Evolutionary conservation across 1,284 basidiomycete species (phyloP).

Genomic region (Boletellus deceptivus): DNA sequence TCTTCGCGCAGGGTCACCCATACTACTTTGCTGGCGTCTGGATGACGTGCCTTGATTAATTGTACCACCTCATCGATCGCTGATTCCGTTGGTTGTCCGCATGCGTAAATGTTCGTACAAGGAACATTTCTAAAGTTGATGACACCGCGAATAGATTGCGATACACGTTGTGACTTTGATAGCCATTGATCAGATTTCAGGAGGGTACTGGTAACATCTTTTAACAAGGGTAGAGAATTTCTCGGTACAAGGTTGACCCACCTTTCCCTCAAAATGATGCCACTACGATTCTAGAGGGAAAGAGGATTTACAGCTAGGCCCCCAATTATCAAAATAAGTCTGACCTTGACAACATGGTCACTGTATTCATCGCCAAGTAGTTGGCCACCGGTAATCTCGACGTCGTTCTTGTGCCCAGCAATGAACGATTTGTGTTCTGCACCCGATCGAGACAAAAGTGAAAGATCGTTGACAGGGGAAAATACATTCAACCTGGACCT

Average conservation of each 20-base stretch:
- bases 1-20: conserved; percentile 96
- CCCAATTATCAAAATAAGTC: conserved; percentile 10
- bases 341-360: conserved; percentile 85
- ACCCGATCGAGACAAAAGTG: conserved; percentile 67
- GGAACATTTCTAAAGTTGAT: conserved; percentile 93
- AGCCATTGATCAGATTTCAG: conserved; percentile 93
- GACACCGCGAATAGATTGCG: conserved; percentile 80
- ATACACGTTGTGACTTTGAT: conserved; percentile 62
- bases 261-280: conserved; percentile 90
- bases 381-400: conserved; percentile 79
- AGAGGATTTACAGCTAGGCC: background rate
- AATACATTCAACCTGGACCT: conserved; percentile 84
- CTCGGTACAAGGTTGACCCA: conserved; percentile 33
- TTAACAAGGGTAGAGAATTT: background rate
- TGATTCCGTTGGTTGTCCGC: conserved; percentile 90
- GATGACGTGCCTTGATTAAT: conserved; percentile 63
- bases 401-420: conserved; percentile 68
- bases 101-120: conserved; percentile 83
- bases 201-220: conserved; percentile 56
- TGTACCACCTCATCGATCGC: conserved; percentile 85
- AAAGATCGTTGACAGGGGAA: conserved; percentile 85
- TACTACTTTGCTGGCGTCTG: conserved; percentile 62
- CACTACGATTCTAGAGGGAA: conserved; percentile 71
- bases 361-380: conserved; percentile 93
- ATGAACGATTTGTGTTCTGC: conserved; percentile 53